Base-by-base conservation (phyloP, 2,329 filamentous ascomycete genomes). In the Penicillium brevicompactum region DNA sequence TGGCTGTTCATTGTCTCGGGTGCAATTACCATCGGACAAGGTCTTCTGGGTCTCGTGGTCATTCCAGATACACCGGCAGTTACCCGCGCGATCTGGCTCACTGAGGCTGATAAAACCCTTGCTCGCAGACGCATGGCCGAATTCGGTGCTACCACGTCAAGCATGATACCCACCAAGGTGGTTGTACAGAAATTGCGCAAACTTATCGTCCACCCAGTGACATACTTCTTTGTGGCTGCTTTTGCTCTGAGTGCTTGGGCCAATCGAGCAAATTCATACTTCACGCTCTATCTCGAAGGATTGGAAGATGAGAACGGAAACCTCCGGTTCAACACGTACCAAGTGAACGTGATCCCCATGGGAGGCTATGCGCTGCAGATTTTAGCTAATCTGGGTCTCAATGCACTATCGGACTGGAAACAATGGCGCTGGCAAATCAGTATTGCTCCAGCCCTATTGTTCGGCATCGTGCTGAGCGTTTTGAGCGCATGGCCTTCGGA, bases 341-440 rank as follows among this genome's bases (percentile, higher is more conserved):
- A 51, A 30, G 61, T 63, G 41, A 63, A 63, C 24, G 37, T 62
- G 10, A 62, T 63, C 11, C 59, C 61, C 14, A 54, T 63, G n/a
- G 59, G 61, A 1, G 59, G 61, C 16, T 62, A 63, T 34, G 59
- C 53, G 13, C 53, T 63, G 10, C 57, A 58, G 2, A 60, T 62
- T 21, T 48, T 63, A 13, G 57, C 50, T 24, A 62, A 53, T n/a
- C 9, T 63, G n/a, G 46, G 41, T 2, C 30, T 63, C 14, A 63
- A 63, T 38, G 49, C 55, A 5, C 38, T 62, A 13, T 62, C 57
- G 8, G 61, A 63, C 27, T 60, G 55, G 59, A 63, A 63, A 24
- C 46, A 60, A 24, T 62, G 61, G 61, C 59, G 61, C 27, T 50
- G 56, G 40, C 59, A 63, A 31, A 47, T 60, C 9, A 44, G 57